A percentile compares a stretch with the other conserved stretches of the same genome.
These are phyloP conservation scores for Jaenimonas drosophilae DNA, from an alignment of 208 protist species.

Conservation along the genomic window DNA sequence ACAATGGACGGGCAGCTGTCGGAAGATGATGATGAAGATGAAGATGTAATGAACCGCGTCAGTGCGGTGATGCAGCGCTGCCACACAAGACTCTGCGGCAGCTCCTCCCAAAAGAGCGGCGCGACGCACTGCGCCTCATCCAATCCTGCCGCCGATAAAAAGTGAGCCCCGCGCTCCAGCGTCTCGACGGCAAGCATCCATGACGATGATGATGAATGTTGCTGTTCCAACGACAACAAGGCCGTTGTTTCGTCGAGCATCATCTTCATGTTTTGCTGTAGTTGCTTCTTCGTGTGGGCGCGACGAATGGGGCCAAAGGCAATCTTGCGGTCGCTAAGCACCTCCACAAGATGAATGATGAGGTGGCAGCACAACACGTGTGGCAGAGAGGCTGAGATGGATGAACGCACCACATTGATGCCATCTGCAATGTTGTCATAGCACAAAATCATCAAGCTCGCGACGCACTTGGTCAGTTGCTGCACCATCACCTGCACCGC, in stretches of 20 bases:
- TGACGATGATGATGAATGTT: neutral
- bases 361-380: conserved; percentile 18
- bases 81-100: conserved; percentile 42
- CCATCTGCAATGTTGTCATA: neutral
- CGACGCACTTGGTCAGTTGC: neutral
- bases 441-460: neutral
- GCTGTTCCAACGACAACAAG: neutral
- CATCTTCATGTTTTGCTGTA: conserved; percentile 39
- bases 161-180: conserved; percentile 21
- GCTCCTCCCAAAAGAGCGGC: conserved; percentile 30
- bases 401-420: too few relatives aligned
- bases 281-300: conserved; percentile 27
- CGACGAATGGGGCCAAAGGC: conserved; percentile 48
- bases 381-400: conserved; percentile 4
- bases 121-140: conserved; percentile 49
- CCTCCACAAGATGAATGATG: conserved; percentile 24
- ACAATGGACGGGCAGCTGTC: too few relatives aligned
- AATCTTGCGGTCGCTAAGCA: conserved; percentile 53
- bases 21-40: too few relatives aligned
- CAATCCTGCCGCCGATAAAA: conserved; percentile 33
- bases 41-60: too few relatives aligned
- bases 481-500: neutral
- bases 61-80: conserved; percentile 21
- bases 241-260: conserved; percentile 3
- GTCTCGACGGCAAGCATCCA: conserved; percentile 8